Evolutionary conservation across 495 filamentous ascomycete species (phyloP), one percentile per base, ranked within the genome.

Genomic region (Amniculicola lignicola): DNA sequence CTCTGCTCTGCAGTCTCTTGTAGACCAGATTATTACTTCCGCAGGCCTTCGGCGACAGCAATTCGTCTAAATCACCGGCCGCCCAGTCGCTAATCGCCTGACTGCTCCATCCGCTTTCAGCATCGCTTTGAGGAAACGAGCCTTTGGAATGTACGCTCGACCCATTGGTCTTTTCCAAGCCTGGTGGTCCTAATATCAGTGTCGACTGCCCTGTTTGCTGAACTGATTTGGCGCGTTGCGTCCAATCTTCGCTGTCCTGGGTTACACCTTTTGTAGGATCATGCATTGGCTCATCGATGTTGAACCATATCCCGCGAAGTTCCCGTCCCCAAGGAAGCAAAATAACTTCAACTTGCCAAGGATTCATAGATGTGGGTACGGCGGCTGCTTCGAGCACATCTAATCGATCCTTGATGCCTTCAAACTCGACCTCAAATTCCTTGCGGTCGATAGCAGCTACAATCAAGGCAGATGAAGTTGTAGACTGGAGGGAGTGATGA

Each of bases 341-440:
- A 15, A 87, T 74, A 16, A 88, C 82, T 61, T 88, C 83, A 21
- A 88, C 65, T 58, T 84, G 75, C 82, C 82, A 86, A 4, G 84
- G 83, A n/a, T 76, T 72, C 16, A 68, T 67, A 42, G 69, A 72
- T 0, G 82, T 77, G 9, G 84, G 82, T 22, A 78, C 63, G 10
- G 79, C 74, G 4, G 72, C 50, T 14, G 74, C 71, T 58, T 85
- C 81, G 3, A 86, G 73, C 53, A 77, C 70, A 52, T 66, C 70
- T 23, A 88, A 65, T 37, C 82, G 76, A 1, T 76, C 72, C 54
- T 82, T 79, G 0, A 88, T 65, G 27, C 65, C 68, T 59, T 81
- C 76, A 11, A 87, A 56, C 23, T 64, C 51, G 14, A 54, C 54
- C 4, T 65, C 56, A n/a, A 70, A 62, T 19, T 70, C 68, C 7